These are phyloP conservation scores for Acorus gramineus DNA, from an alignment of 106 monocot species.

Conservation along the genomic window DNA sequence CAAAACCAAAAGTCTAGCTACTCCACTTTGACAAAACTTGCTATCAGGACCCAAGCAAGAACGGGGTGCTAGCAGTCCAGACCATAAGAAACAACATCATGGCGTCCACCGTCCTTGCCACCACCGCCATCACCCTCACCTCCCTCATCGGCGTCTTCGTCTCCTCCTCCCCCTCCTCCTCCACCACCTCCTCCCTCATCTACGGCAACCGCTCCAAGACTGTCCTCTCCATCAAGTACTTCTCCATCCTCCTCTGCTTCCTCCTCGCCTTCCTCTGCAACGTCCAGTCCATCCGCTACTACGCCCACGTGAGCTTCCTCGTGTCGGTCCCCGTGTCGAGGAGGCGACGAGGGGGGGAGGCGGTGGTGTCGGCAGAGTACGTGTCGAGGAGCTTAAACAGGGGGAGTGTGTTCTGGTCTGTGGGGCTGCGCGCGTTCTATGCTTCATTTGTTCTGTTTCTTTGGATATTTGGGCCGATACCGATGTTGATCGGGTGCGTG, in stretches of 20 bases:
- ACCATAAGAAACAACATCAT: conserved; percentile 51
- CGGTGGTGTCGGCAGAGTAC: conserved; percentile 2
- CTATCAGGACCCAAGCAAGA: conserved; percentile 25
- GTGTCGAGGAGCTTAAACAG: conserved; percentile 23
- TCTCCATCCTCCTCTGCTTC: conserved; percentile 38
- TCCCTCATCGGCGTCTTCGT: conserved; percentile 24
- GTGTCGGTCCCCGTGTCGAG: conserved; percentile 3
- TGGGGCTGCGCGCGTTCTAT: conserved; percentile 40
- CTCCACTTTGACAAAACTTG: too few relatives aligned
- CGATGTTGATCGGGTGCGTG: conserved; percentile 25
- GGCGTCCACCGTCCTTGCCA: conserved; percentile 42
- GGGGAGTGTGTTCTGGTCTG: conserved; percentile 37
- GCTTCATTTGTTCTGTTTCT: conserved; percentile 31
- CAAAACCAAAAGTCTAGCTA: too few relatives aligned
- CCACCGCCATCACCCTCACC: conserved; percentile 34
- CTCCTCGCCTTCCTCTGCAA: conserved; percentile 44
- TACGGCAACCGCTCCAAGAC: conserved; percentile 1
- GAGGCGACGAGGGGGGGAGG: neutral
- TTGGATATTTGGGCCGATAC: conserved; percentile 42
- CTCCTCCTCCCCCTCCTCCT: neutral
- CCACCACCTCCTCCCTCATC: conserved; percentile 6
- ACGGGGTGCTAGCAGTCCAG: conserved; percentile 36
- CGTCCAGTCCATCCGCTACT: conserved; percentile 38
- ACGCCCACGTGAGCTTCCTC: conserved; percentile 37
- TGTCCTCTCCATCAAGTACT: conserved; percentile 25